Base-by-base conservation (phyloP, 805 yeast genomes). In the Yamadazyma ubonensis region DNA sequence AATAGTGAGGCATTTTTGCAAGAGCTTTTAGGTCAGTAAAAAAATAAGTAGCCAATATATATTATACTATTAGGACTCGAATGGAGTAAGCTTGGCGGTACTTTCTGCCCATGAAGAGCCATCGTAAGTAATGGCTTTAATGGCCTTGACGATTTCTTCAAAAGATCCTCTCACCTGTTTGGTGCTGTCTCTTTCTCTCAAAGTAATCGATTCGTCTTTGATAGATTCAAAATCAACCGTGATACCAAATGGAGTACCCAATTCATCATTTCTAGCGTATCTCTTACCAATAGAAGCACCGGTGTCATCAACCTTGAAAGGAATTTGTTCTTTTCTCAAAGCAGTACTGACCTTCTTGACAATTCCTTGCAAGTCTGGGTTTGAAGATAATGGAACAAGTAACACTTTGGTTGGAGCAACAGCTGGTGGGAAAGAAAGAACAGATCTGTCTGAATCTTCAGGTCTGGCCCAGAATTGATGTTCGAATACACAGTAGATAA, bases 331-430 rank as follows among this genome's bases (percentile, higher is more conserved):
- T 48, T 73, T 68, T 67, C 93, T 88, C 61, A 93, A 79, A 45
- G 70, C 70, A 43, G 77, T 70, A 39, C 91, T 78, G 41, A 93
- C 81, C 47, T 78, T 69, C 56, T 79, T 74, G 36, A 87, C 76
- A 38, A 86, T 74, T 34, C 96, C 95, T 45, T 75, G 78, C 61
- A 93, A 76, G 50, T 81, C 86, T 41, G 83, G 79, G 61, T 88
- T 84, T 65, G 80, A 82, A 38, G 96, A 88, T 58, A 93, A 76
- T 53, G 99, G 99, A 41, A 91, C 98, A 42, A 93, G 78, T 48
- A 93, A 74, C 16, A 91, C 99, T 75, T 93, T 93, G 40, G 97
- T 90, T 63, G 99, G 99, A 3, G 99, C 97, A 50, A 93, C 96
- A 44, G 83, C 65, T 38, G 99, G 98, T 49, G 93, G 89, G 74